phyloP scores from a whole-genome alignment of 495 filamentous ascomycete genomes.

The Apodospora peruviana region DNA sequence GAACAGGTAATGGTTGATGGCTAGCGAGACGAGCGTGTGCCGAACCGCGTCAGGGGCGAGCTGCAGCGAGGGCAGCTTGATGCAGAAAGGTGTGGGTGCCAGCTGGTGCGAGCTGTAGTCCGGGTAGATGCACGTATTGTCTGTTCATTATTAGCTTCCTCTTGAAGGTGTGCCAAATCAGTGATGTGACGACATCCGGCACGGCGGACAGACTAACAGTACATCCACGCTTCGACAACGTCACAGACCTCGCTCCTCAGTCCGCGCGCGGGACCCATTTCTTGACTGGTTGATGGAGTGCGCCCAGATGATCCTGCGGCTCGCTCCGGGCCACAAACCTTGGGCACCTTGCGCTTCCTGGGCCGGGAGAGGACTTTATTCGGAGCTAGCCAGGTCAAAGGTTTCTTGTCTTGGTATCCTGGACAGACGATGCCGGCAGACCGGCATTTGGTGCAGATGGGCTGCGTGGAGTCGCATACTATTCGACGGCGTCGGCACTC shows the following conservation, averaged over 20 bases:
- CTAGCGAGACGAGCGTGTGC: constrained; percentile 12
- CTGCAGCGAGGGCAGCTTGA: background rate
- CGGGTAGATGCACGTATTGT: constrained; percentile 14
- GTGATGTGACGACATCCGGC: background rate
- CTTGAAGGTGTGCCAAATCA: background rate
- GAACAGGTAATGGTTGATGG: constrained; percentile 13
- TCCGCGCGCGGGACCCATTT: background rate
- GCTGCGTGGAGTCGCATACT: constrained; percentile 28
- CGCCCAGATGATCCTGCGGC: background rate
- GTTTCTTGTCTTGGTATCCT: constrained; percentile 28
- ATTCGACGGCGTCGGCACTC: constrained; percentile 33
- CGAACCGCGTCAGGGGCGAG: constrained; percentile 3
- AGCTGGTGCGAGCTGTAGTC: constrained; percentile 7
- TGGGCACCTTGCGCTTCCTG: constrained; percentile 1
- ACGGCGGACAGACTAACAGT: constrained; percentile 9
- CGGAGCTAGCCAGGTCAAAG: constrained; percentile 26
- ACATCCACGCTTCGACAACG: constrained; percentile 10
- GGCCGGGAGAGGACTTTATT: constrained; percentile 21
- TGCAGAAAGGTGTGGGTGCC: constrained; percentile 2
- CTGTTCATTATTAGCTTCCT: background rate
- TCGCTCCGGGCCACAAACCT: background rate
- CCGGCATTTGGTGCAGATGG: constrained; percentile 25
- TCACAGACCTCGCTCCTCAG: constrained; percentile 9
- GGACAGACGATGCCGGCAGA: constrained; percentile 24
- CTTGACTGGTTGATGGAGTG: background rate